Evolutionary conservation across 257 asterid species (phyloP), one percentile per base, ranked within the genome.

Genomic region (Mentha longifolia): DNA sequence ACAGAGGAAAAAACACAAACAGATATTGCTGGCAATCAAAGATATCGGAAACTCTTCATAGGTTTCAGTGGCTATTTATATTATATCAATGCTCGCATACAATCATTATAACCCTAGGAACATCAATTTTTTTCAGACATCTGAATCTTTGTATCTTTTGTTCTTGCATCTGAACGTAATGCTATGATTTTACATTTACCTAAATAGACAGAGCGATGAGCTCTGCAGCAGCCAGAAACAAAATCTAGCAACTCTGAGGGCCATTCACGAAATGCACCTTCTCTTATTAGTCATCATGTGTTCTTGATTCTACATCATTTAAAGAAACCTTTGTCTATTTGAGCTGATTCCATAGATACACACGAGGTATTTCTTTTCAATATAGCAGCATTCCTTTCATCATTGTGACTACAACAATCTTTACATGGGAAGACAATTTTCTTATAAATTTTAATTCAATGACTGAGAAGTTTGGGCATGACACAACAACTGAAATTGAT

Each of bases 161-260:
- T 55, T 25, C 61, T 28, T 46, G 62, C 37, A 31, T 55, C 49
- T 7, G 51, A 54, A 43, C 37, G 9, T 16, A 31, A 43, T n/a
- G 45, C 14, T 9, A 55, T 16, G 28, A 16, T 25, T 66, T 3
- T 37, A 39, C 63, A 30, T 58, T 47, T 20, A 8, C n/a, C 37
- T 19, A 70, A 37, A 16, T 41, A 45, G 73, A 35, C 55, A 33
- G 1, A 47, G 22, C 9, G 9, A 22, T 9, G 35, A 55, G 31
- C 43, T 47, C 47, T 60, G 76, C 30, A 16, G 65, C 19, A n/a
- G 11, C 41, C 2, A 7, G 19, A 35, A 70, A 37, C 25, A 33
- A 43, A 67, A 72, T 17, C 16, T 9, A 61, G 68, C 74, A 52
- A 42, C 51, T 39, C 20, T 20, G 35, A 49, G 33, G 43, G 33